A percentile compares a stretch with the other conserved stretches of the same genome.
phyloP scores from a whole-genome alignment of 2,329 filamentous ascomycete species.

The Didymellaceae sp. region DNA sequence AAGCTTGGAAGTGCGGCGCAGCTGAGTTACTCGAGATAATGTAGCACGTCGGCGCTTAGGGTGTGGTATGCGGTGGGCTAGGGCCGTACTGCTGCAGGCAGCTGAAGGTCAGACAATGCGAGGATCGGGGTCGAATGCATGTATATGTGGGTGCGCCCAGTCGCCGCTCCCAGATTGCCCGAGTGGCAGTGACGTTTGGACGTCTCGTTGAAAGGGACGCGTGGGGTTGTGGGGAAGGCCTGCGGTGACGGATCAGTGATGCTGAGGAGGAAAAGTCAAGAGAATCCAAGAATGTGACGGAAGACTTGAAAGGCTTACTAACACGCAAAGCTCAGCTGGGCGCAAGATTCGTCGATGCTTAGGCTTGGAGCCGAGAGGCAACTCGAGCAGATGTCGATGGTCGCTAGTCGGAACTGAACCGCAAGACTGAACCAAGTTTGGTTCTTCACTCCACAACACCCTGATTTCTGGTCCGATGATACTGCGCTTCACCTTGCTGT shows the following conservation, averaged over 20 bases:
- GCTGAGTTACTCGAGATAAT: neutral
- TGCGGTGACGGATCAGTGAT: slow-evolving; percentile 18
- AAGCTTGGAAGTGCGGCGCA: slow-evolving; percentile 12
- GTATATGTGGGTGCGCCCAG: slow-evolving; percentile 57
- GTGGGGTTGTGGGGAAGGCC: slow-evolving; percentile 17
- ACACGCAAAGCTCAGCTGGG: slow-evolving; percentile 21
- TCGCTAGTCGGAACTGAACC: slow-evolving; percentile 11
- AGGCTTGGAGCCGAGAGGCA: slow-evolving; percentile 25
- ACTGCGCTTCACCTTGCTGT: slow-evolving; percentile 18
- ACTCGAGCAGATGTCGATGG: slow-evolving; percentile 8
- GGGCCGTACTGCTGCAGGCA: slow-evolving; percentile 23
- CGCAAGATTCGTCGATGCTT: slow-evolving; percentile 26
- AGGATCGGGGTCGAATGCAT: slow-evolving; percentile 50
- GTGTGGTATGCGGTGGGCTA: slow-evolving; percentile 20
- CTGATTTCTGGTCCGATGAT: slow-evolving; percentile 24
- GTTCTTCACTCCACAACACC: slow-evolving; percentile 1
- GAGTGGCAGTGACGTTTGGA: slow-evolving; percentile 26
- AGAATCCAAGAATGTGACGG: slow-evolving; percentile 19
- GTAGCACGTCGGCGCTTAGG: slow-evolving; percentile 2
- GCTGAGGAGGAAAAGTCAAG: slow-evolving; percentile 12
- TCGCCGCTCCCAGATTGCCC: slow-evolving; percentile 52
- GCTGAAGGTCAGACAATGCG: slow-evolving; percentile 26
- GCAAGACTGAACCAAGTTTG: slow-evolving; percentile 2
- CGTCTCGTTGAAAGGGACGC: slow-evolving; percentile 6
- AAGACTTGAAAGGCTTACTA: slow-evolving; percentile 21